Evolutionary conservation across 257 asterid species (phyloP), one percentile per base, ranked within the genome.

Genomic region (Nicotiana tabacum): DNA sequence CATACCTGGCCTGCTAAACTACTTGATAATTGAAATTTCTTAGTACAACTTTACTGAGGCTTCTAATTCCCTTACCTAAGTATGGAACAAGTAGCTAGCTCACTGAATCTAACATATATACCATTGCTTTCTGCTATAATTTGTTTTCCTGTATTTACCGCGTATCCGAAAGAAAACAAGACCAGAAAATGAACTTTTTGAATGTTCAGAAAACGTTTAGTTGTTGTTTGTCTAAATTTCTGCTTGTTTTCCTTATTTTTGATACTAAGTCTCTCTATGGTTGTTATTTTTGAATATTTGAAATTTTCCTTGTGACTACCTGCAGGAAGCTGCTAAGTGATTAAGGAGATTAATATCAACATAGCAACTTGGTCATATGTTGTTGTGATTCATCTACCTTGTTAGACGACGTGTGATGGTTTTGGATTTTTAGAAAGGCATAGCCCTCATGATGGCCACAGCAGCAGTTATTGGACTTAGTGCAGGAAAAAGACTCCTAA

Each of bases 391-490:
- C 83, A 82, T 84, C 86, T 83, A 85, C 81, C 72, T 80, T 79
- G 86, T 77, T 85, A 85, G 81, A 39, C 18, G 57, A 55, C 61
- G 77, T 64, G 69, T 86, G 79, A 88, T 90, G 92, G 85, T 91
- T 58, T 83, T 86, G 32, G 65, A n/a, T 8, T 17, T 17, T 46
- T 81, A 85, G 70, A 67, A 39, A 76, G 55, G 8, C 37, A 55
- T 46, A 82, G 65, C 76, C 77, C 83, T 85, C 86, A 89, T 84
- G 89, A 92, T 94, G 98, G 91, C 97, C 83, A 88, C 92, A 64
- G 89, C 97, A 83, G 98, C 91, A 78, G 95, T 90, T 58, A 80
- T 92, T 72, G 99, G 98, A 56, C 90, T 92, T 43, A 91, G 92
- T 85, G 81, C 95, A 7, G 96, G 94, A 53, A 93, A 94, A 87